Base-by-base conservation (phyloP, 257 asterid species). In the Solanum chmielewskii region DNA sequence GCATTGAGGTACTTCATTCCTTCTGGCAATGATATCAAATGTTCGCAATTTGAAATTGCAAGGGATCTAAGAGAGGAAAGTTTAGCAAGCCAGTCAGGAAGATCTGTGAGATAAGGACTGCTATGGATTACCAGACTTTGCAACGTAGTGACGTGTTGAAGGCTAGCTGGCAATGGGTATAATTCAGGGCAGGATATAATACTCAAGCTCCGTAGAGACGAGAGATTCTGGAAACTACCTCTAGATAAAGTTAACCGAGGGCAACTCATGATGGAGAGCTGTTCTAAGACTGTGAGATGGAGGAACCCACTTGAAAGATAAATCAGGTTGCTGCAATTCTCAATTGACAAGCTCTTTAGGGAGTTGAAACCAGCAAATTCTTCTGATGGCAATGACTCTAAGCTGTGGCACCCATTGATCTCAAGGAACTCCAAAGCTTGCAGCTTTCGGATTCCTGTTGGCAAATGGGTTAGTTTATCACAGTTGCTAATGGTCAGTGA, bases 71-170 rank as follows among this genome's bases (percentile, higher is more conserved):
- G 90, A 78, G 83, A 87, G 35, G 86, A 76, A 73, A 87, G 82
- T 27, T 87, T 70, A 33, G 52, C 84, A 27, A 87, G 77, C 90
- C 90, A 89, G n/a, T 87, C 91, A 7, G 91, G 90, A 88, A 89
- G 66, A 31, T 52, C 80, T 52, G 85, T 42, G 45, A 89, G 84
- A 35, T 45, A 64, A 52, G 76, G 74, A 56, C 88, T 87, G 84
- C 87, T 89, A 39, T 87, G 90, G 66, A 87, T 59, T 62, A 87
- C 86, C 74, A 85, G 25, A 62, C 90, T 87, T 69, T 87, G 88
- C 44, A 89, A 78, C 16, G 83, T 78, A 13, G 84, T 89, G 69
- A 64, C 88, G 69, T 87, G 83, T 59, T 85, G 88, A 31, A 89
- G 87, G 83, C 73, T 71, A 41, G 9, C 20, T 47, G 88, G 91